Evolutionary conservation across 2,329 filamentous ascomycete genomes (phyloP).

Genomic region (Ceratocystiopsis minuta): DNA sequence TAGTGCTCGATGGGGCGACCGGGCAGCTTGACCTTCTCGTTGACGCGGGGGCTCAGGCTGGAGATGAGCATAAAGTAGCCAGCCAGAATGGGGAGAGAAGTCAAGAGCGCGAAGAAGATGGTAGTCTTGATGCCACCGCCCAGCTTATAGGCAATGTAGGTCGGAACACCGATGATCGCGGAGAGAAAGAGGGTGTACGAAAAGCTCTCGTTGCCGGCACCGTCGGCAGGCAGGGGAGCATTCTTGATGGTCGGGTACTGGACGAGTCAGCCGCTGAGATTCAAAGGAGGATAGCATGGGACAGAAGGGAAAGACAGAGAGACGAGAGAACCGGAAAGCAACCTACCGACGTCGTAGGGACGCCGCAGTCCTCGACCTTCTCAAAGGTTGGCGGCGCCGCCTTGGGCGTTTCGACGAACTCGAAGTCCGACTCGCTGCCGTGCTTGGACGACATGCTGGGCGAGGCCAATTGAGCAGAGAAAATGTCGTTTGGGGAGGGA

Average conservation of each 20-base stretch:
- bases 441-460: slow-evolving; percentile 29
- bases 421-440: slow-evolving; percentile 37
- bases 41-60: slow-evolving; percentile 68
- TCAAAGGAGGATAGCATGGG: background rate
- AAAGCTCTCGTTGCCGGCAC: slow-evolving; percentile 68
- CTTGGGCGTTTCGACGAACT: slow-evolving; percentile 43
- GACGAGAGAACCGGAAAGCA: background rate
- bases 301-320: background rate
- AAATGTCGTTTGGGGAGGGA: no score
- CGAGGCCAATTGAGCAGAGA: no score
- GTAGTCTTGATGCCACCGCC: slow-evolving; percentile 75
- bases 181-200: slow-evolving; percentile 62
- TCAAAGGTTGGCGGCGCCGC: slow-evolving; percentile 29
- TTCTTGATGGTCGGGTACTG: slow-evolving; percentile 89
- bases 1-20: slow-evolving; percentile 84
- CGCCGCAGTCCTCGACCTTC: slow-evolving; percentile 35
- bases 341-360: slow-evolving; percentile 34
- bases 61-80: slow-evolving; percentile 71
- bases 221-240: slow-evolving; percentile 82
- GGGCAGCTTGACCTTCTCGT: slow-evolving; percentile 76
- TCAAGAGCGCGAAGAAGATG: slow-evolving; percentile 68
- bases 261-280: slow-evolving; percentile 6
- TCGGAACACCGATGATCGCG: slow-evolving; percentile 52
- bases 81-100: slow-evolving; percentile 60
- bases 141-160: slow-evolving; percentile 66